Evolutionary conservation across 345 rosid genomes (phyloP), one percentile per base, ranked within the genome.

Genomic region (Hevea brasiliensis): DNA sequence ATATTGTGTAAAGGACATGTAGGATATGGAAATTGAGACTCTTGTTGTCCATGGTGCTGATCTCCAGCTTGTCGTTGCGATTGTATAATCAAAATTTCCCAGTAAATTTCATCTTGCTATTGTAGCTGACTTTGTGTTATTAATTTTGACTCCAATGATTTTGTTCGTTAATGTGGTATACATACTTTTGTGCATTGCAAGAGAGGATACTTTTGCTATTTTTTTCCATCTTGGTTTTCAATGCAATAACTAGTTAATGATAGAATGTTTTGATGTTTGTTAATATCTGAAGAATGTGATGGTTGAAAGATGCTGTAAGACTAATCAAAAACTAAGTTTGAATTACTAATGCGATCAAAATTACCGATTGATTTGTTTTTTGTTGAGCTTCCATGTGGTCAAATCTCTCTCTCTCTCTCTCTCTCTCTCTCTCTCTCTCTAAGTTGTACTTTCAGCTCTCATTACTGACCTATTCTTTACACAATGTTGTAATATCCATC

Each of bases 1-100:
- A 86, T 84, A 67, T 79, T 74, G 82, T 83, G 84, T 84, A 84
- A 81, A 84, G 89, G 41, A 74, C 73, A 78, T 65, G 66, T 82
- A 82, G 84, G 84, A 72, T 76, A 70, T 82, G 82, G 69, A 61
- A 76, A 74, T 59, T 48, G 21, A 17, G 80, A 50, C n/a, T 53
- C 55, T 48, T 48, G 48, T 32, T 45, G 63, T 77, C 65, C 76
- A 26, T 42, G 62, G 70, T 72, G 85, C 75, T 76, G 81, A 51
- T 78, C 75, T 78, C 75, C 81, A 76, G 79, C 81, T 80, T 71
- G 79, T 75, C 73, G 57, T 77, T 76, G 70, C 74, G 71, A 44
- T 77, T 83, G 87, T 85, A 80, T 73, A 80, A 84, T 75, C 77
- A 23, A 65, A 54, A 67, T 61, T 77, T 78, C 82, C 71, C 50